Base-by-base conservation (phyloP, 202 grass and related monocot species). In the Schoenoplectus triqueter region DNA sequence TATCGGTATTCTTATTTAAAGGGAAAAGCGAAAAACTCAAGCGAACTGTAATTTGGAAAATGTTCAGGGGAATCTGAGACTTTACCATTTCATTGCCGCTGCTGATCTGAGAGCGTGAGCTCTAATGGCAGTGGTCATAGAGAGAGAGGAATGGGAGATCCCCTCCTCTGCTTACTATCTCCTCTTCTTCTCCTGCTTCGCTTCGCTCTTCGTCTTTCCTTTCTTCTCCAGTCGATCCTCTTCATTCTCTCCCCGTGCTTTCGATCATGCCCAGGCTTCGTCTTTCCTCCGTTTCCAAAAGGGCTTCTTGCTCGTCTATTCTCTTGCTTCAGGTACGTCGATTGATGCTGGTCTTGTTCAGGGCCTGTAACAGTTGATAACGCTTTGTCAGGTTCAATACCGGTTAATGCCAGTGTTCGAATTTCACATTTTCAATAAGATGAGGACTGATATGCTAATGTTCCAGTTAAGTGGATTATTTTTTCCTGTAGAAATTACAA, bases 101-200 rank as follows among this genome's bases (percentile, higher is more conserved):
- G 54, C 8, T 78, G 75, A 74, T 74, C 31, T 39, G 72, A 76
- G 39, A 68, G 65, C 44, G 78, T 22, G 44, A 15, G 63, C 44
- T 63, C 18, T 19, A 74, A 99, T 99, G 96, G 93, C 90, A 51
- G 84, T 94, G 64, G 88, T 92, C 84, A 85, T 99, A 52, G 96
- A 99, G 90, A 87, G 84, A 59, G 93, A 94, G 66, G 88, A 87
- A 87, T 99, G 96, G 96, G 82, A 56, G 70, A 91, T 92, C 51
- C 80, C 66, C 4, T 86, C 93, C 4, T 10, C 88, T 66, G 84
- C 91, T 40, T 92, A 89, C 87, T 81, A 89, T 56, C 62, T 95
- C 73, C 91, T 98, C 84, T 87, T 88, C 79, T 78, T 73, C 2
- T 79, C 91, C 42, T 90, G 87, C 61, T 86, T 89, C 82, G 68